Percentiles rank a stretch among this genome's conserved stretches.
phyloP scores from a whole-genome alignment of 441 rosid genomes.

The Sinapis alba region DNA sequence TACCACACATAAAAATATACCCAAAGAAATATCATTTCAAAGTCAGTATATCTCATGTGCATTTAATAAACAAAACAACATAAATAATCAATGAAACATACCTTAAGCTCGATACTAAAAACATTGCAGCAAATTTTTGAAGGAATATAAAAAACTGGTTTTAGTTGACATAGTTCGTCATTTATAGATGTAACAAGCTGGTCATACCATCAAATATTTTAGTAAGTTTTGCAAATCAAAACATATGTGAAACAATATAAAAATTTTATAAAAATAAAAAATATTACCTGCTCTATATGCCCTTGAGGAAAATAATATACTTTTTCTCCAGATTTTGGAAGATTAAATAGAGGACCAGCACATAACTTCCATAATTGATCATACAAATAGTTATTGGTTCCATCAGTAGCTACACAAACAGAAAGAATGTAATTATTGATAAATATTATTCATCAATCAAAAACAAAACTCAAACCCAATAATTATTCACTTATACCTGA shows the following conservation, averaged over 20 bases:
- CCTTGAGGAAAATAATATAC: constrained; percentile 11
- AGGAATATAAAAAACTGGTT: background rate
- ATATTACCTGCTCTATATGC: background rate
- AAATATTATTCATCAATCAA: background rate
- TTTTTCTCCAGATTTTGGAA: background rate
- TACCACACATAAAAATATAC: constrained; percentile 16
- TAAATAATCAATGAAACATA: background rate
- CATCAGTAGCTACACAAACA: background rate
- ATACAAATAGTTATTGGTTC: background rate
- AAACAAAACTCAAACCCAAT: background rate
- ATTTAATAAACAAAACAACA: background rate
- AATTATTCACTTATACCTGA: background rate
- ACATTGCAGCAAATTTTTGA: background rate
- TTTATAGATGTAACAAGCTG: background rate
- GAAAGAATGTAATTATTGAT: background rate
- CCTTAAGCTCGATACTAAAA: background rate
- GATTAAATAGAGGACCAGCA: background rate
- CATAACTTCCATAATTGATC: no score
- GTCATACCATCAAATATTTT: no score
- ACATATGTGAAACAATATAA: background rate
- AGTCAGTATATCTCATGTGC: background rate
- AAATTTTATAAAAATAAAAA: background rate
- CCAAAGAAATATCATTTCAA: background rate
- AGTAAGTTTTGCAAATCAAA: background rate
- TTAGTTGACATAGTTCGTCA: background rate